Evolutionary conservation across 2,329 filamentous ascomycete species (phyloP), one percentile per base, ranked within the genome.

Genomic region (Arthrobotrys iridis): DNA sequence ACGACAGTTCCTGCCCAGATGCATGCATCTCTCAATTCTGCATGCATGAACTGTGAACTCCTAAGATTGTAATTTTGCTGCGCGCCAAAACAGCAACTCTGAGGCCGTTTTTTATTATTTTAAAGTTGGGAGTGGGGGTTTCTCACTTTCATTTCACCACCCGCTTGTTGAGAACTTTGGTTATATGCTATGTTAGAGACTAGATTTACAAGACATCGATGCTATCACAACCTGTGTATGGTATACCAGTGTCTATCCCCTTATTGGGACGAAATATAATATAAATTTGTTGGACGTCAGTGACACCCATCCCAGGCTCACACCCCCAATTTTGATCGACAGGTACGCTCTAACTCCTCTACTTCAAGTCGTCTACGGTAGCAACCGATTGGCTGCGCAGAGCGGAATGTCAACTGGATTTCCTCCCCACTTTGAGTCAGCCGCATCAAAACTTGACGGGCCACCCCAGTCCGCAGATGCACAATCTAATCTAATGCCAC

Each of bases 401-500:
- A 26, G 55, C 55, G 59, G 28, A 37, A 46, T 18, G 24, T 28
- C 7, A 30, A 13, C 28, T 35, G 41, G 26, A 59, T 40, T 52
- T 30, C 41, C 20, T 58, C 24, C 11, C 30, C 41, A 7, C 30
- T 70, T 70, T 70, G 46, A 46, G 55, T 52, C 65, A 60, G 55
- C 55, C 33, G 65, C 65, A 60, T 46, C 28, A 15, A 52, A 52
- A 50, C 43, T 50, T 43, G 55, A 62, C 24, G 43, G 65, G 43
- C 35, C 7, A 60, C 18, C 65, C 65, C 13, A 15, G 65, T 62
- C 26, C 18, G 5, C 26, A 18, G 18, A 50, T 55, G 52, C 41
- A 52, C 24, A 24, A 55, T 60, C 55, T 52, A 62, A 60, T 70
- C 30, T 70, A 35, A 60, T 60, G 22, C 63, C 65, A 70, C 55